Evolutionary conservation across 768 basidiomycete species (phyloP).

Genomic region (Leccinellum luteum): DNA sequence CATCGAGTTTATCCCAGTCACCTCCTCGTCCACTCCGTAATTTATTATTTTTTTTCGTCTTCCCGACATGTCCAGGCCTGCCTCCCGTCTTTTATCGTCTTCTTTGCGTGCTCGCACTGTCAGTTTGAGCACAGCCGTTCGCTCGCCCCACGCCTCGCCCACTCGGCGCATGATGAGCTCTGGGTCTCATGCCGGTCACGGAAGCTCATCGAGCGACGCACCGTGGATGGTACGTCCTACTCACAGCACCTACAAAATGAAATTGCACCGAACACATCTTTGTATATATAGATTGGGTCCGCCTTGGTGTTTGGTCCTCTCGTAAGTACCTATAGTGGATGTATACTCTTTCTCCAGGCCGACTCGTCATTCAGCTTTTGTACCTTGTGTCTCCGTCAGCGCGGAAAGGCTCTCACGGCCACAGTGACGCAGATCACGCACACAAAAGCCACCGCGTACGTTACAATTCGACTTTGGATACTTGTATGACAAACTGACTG

Average conservation of each 20-base stretch:
- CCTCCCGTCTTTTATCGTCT: conserved; percentile 17
- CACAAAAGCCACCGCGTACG: conserved; percentile 25
- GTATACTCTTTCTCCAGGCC: neutral
- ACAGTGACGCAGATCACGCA: conserved; percentile 16
- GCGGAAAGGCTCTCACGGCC: conserved; percentile 21
- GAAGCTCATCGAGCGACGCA: conserved; percentile 17
- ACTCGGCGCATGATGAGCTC: conserved; percentile 29
- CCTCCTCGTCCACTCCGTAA: conserved; percentile 9
- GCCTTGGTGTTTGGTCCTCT: conserved; percentile 31
- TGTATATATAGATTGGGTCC: conserved; percentile 28
- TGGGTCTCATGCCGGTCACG: conserved; percentile 21
- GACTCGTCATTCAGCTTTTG: conserved; percentile 20
- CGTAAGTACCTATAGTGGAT: conserved; percentile 15
- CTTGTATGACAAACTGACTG: conserved; percentile 11
- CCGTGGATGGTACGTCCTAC: conserved; percentile 30
- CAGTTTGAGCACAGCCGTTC: conserved; percentile 2
- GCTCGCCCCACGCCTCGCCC: conserved; percentile 13
- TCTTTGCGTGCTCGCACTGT: conserved; percentile 15
- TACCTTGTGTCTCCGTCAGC: conserved; percentile 33
- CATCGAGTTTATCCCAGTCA: conserved; percentile 20
- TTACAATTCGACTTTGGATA: neutral
- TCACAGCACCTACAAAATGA: neutral
- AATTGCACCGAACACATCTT: neutral
- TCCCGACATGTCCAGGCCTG: conserved; percentile 21
- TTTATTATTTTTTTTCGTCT: conserved; percentile 7